These are phyloP conservation scores for Raffaelea ambrosiae DNA, from an alignment of 2,329 filamentous ascomycete species.

Conservation along the genomic window DNA sequence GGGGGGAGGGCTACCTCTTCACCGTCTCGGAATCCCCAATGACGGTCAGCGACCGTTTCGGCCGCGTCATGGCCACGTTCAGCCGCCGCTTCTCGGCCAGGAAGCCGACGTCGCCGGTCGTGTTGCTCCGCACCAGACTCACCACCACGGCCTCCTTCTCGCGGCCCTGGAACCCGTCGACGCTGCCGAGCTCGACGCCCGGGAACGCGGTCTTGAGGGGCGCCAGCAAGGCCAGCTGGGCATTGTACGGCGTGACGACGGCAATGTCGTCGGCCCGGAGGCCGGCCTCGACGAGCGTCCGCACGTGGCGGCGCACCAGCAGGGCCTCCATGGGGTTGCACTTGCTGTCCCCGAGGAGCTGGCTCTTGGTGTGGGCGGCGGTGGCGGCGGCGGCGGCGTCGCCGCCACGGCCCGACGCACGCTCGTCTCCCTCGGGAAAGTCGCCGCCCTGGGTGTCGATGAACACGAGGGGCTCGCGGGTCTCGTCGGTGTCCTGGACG, in stretches of 20 bases:
- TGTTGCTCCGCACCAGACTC: conserved; percentile 87
- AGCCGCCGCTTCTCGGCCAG: conserved; percentile 83
- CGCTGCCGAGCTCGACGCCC: conserved; percentile 87
- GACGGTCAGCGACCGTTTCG: conserved; percentile 80
- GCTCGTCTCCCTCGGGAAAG: conserved; percentile 56
- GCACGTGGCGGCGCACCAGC: conserved; percentile 71
- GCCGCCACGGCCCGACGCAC: conserved; percentile 85
- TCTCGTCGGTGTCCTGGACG: conserved; percentile 76
- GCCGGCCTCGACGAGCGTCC: conserved; percentile 65
- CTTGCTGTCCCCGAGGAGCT: conserved; percentile 56
- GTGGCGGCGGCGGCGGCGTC: conserved; percentile 62
- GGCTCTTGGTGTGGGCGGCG: neutral
- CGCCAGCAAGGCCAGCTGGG: conserved; percentile 74
- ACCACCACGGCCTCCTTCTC: conserved; percentile 95
- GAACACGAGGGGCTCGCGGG: conserved; percentile 78
- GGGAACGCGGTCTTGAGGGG: conserved; percentile 73
- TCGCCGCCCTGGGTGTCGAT: conserved; percentile 95
- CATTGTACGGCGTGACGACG: conserved; percentile 93
- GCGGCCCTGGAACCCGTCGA: conserved; percentile 90
- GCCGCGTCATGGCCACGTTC: conserved; percentile 96
- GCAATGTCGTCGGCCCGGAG: conserved; percentile 79
- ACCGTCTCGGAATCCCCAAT: conserved; percentile 94
- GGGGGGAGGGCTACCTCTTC: conserved; percentile 47
- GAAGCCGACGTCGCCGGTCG: conserved; percentile 83
- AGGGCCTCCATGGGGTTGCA: conserved; percentile 86